phyloP scores from a whole-genome alignment of 1,284 basidiomycete species.

The Singerocomus rubriflavus region DNA sequence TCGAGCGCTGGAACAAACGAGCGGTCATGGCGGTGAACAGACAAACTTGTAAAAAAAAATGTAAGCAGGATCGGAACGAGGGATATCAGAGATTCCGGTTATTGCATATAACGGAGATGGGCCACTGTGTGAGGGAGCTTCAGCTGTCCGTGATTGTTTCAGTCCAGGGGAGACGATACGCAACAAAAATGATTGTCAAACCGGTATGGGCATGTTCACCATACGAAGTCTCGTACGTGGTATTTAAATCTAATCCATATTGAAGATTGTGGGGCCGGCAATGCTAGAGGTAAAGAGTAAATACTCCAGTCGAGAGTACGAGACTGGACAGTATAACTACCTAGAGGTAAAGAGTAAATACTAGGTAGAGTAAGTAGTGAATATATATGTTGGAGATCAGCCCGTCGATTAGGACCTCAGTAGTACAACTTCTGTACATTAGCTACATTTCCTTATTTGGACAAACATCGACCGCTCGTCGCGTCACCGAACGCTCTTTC shows the following conservation, averaged over 20 bases:
- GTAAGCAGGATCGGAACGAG: neutral
- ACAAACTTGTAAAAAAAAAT: neutral
- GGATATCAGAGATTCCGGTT: neutral
- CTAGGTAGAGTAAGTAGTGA: too few species aligned
- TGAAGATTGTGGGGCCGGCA: too few species aligned
- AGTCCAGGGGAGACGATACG: neutral
- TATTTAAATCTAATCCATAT: constrained; percentile 17
- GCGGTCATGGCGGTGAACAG: constrained; percentile 9
- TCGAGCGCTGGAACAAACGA: constrained; percentile 1
- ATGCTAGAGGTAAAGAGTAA: too few species aligned
- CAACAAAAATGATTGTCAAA: constrained; percentile 25
- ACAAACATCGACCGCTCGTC: too few species aligned
- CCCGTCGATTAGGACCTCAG: too few species aligned
- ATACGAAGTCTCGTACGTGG: constrained; percentile 2
- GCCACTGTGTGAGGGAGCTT: constrained; percentile 3
- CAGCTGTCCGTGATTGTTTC: constrained; percentile 9
- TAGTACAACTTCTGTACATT: too few species aligned
- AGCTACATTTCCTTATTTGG: too few species aligned
- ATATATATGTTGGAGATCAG: too few species aligned
- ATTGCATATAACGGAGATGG: neutral
- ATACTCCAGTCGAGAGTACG: too few species aligned
- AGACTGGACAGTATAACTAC: too few species aligned
- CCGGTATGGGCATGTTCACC: constrained; percentile 1
- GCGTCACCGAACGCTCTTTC: too few species aligned
- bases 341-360: too few species aligned